These are phyloP conservation scores for Triticum aestivum DNA, from an alignment of 176 grass and related monocot species.

Conservation along the genomic window DNA sequence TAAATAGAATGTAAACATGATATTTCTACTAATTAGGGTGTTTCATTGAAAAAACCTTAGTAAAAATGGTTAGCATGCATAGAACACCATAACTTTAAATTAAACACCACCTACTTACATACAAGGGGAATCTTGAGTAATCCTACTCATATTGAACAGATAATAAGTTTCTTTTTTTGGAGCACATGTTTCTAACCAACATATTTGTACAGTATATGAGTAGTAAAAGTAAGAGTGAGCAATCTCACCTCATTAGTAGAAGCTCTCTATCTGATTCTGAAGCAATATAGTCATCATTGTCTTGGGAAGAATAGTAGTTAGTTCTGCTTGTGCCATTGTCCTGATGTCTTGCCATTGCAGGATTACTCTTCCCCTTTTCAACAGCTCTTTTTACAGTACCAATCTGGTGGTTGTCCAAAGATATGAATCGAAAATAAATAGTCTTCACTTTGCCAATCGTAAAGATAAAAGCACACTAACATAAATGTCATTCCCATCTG, in stretches of 20 bases:
- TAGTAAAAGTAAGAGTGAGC: background rate
- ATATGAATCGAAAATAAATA: background rate
- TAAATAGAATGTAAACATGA: background rate
- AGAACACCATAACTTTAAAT: background rate
- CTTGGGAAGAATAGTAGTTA: constrained; percentile 49
- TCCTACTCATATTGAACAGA: background rate
- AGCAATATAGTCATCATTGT: constrained; percentile 84
- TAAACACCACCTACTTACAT: background rate
- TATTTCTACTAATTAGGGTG: background rate
- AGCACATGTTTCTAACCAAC: background rate
- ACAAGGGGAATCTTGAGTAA: background rate
- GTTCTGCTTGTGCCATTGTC: constrained; percentile 52
- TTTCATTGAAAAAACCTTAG: background rate
- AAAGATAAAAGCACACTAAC: background rate
- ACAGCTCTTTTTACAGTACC: constrained; percentile 53
- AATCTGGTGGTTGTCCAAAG: constrained; percentile 41
- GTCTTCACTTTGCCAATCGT: background rate
- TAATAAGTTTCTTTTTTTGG: background rate
- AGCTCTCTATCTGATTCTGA: constrained; percentile 93
- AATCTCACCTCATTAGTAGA: constrained; percentile 81
- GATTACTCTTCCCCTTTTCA: constrained; percentile 79
- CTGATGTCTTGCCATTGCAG: constrained; percentile 42
- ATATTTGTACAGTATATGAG: background rate
- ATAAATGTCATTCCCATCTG: background rate
- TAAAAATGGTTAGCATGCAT: background rate